These are phyloP conservation scores for Suhomyces yuchorum DNA, from an alignment of 1,139 yeast genomes.

Conservation along the genomic window DNA sequence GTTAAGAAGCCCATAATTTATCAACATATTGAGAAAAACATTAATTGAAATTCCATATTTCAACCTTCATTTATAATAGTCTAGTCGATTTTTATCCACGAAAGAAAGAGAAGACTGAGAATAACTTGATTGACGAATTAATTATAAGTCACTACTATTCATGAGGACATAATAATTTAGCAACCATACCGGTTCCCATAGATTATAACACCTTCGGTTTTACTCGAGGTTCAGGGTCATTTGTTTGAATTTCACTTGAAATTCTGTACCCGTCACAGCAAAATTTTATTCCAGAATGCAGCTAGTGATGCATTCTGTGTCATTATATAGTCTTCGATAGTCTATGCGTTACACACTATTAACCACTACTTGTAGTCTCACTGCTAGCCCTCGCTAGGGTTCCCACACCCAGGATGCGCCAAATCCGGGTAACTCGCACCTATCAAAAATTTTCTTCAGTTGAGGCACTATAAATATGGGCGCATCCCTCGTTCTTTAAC, in stretches of 20 bases:
- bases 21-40: no score
- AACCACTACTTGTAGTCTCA: background rate
- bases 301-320: background rate
- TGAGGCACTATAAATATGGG: slow-evolving; percentile 15
- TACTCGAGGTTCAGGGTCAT: background rate
- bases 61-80: background rate
- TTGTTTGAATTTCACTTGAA: background rate
- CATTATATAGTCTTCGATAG: slow-evolving; percentile 4
- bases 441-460: slow-evolving; percentile 12
- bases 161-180: background rate
- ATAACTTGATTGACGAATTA: no score
- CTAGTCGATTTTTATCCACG: background rate
- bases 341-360: background rate
- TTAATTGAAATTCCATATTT: no score
- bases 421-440: slow-evolving; percentile 16
- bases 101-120: background rate
- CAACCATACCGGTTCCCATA: background rate
- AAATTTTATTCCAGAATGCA: background rate
- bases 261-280: background rate
- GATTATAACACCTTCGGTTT: background rate
- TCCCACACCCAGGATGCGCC: background rate
- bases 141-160: no score
- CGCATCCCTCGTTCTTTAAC: slow-evolving; percentile 4
- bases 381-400: slow-evolving; percentile 6
- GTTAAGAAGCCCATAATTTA: slow-evolving; percentile 17